Evolutionary conservation across 768 basidiomycete genomes (phyloP).

Genomic region (Phaffia tasmanica): DNA sequence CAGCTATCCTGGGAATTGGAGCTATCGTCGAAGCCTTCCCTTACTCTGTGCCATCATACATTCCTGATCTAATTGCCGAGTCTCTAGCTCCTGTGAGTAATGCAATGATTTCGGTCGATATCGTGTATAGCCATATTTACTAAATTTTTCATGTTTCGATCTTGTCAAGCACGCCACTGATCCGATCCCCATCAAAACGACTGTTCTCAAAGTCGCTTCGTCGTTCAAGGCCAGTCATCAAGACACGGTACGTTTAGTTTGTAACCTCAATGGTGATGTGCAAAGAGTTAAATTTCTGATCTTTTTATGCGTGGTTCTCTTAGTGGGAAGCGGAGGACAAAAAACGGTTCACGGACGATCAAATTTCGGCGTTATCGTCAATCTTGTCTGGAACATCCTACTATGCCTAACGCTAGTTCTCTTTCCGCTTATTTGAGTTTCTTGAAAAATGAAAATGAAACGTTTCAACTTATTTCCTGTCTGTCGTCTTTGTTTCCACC

Average conservation of each 20-base stretch:
- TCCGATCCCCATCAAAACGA: constrained; percentile 80
- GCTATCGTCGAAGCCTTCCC: constrained; percentile 89
- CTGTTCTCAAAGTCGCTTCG: constrained; percentile 35
- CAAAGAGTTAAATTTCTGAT: too few species aligned
- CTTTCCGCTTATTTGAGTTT: background rate
- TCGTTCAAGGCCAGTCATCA: constrained; percentile 62
- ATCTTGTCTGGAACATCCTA: constrained; percentile 86
- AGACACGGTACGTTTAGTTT: constrained; percentile 37
- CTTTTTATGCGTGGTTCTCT: constrained; percentile 11
- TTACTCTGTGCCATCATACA: constrained; percentile 89
- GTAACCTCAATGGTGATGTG: background rate
- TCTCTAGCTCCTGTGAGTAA: background rate
- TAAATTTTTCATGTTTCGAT: constrained; percentile 38
- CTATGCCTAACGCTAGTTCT: constrained; percentile 32
- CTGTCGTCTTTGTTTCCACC: too few species aligned
- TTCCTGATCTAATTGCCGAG: constrained; percentile 55
- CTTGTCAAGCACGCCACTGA: constrained; percentile 76
- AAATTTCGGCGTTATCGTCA: constrained; percentile 69
- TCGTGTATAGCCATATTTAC: background rate
- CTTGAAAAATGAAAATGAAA: too few species aligned
- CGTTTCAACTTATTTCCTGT: too few species aligned
- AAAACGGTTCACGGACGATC: constrained; percentile 74
- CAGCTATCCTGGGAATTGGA: constrained; percentile 85
- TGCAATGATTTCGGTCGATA: background rate
- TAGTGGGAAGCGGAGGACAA: constrained; percentile 71